Evolutionary conservation across 176 grass and related monocot species (phyloP), one percentile per base, ranked within the genome.

Genomic region (Oryza meyeriana): DNA sequence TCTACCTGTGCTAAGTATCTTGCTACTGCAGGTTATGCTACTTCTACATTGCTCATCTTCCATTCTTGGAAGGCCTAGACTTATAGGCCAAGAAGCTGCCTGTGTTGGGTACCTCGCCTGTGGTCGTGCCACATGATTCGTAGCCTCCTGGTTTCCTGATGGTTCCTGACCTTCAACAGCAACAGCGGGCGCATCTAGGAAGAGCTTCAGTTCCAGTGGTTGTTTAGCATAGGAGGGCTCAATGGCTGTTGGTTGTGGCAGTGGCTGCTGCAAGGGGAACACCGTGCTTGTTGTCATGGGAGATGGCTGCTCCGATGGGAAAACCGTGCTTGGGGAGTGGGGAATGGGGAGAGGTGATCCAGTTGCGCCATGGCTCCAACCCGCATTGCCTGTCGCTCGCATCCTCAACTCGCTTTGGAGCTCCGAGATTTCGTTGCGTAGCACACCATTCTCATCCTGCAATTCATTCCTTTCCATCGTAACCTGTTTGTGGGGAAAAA

Each of bases 151-250:
- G 26, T 30, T 61, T 68, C 79, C 24, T 35, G 81, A 82, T n/a
- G 25, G 68, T 70, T 75, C 87, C 27, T 5, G 27, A 18, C 65
- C 57, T 79, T 72, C 24, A 0, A 61, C 67, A 29, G 73, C 24
- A 0, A 61, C 67, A 29, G 73, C 24, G 26, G 74, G 28, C 0
- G 78, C 36, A 12, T 48, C 86, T 35, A 87, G 94, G 80, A 94
- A 97, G 74, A 97, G 91, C 79, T 91, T 90, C 28, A 97, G 94
- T 70, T 97, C 94, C 70, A 55, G 76, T 28, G 87, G 84, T 69
- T 82, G 77, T 66, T 72, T 8, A 8, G 50, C 61, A 30, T 79
- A 89, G 0, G 74, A 38, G 5, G 36, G 83, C 3, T 81, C 70
- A 5, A 84, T 62, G 61, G 76, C 28, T 1, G 82, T 57, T 33